phyloP scores from a whole-genome alignment of 2,329 filamentous ascomycete species.

The Sphaerulina vaccinii region DNA sequence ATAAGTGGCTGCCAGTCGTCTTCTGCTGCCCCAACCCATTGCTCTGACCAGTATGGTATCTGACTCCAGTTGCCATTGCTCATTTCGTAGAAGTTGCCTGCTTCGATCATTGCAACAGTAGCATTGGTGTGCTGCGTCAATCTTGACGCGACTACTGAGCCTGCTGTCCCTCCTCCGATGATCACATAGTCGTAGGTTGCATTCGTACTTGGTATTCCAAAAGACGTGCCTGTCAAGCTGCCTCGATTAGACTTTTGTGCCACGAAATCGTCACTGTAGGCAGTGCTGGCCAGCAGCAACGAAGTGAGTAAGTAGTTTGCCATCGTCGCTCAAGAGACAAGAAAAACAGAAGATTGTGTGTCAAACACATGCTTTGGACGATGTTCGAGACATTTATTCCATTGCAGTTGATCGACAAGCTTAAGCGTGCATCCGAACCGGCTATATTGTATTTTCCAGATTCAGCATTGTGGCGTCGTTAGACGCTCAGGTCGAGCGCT shows the following conservation, averaged over 20 bases:
- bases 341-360: not conserved
- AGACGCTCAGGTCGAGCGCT: not conserved
- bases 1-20: slow-evolving; percentile 27
- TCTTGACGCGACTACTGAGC: slow-evolving; percentile 28
- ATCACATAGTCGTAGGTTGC: slow-evolving; percentile 31
- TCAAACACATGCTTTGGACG: not conserved
- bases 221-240: not conserved
- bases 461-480: not conserved
- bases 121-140: slow-evolving; percentile 25
- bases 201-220: not conserved
- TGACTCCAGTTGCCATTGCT: slow-evolving; percentile 33
- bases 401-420: not conserved
- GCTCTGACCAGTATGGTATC: slow-evolving; percentile 30
- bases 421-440: not conserved
- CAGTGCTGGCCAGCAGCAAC: not conserved
- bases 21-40: slow-evolving; percentile 13
- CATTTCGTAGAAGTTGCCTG: slow-evolving; percentile 35
- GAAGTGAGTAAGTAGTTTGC: not conserved
- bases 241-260: not conserved
- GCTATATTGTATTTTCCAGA: not conserved
- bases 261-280: not conserved
- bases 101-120: slow-evolving; percentile 34
- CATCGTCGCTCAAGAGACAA: not conserved
- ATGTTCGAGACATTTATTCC: not conserved
- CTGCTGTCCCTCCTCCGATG: slow-evolving; percentile 34